Percentiles rank a stretch among this genome's conserved stretches.
Evolutionary conservation across 768 basidiomycete genomes (phyloP).

Genomic region (Hygrophoropsis aurantiaca): DNA sequence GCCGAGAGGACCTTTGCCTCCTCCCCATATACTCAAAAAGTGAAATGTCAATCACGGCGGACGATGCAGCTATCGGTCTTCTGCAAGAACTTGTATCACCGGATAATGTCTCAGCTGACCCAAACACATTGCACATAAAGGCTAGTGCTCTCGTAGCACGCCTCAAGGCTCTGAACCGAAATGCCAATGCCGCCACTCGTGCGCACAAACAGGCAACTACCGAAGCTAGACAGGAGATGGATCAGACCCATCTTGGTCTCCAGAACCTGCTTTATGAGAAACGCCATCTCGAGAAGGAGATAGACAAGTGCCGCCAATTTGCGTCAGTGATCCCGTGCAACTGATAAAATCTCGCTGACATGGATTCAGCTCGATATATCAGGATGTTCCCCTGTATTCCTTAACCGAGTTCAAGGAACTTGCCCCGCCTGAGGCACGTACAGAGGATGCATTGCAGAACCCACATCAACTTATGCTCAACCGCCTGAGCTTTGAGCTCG

Average conservation of each 20-base stretch:
- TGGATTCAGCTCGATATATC: slow-evolving; percentile 72
- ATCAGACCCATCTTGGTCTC: slow-evolving; percentile 80
- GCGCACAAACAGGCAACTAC: slow-evolving; percentile 68
- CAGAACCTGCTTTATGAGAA: slow-evolving; percentile 91
- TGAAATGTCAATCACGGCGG: slow-evolving; percentile 32
- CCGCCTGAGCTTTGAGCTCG: slow-evolving; percentile 82
- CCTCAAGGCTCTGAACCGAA: slow-evolving; percentile 76
- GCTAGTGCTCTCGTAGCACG: slow-evolving; percentile 77
- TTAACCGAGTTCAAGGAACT: slow-evolving; percentile 66
- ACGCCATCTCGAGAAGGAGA: slow-evolving; percentile 86
- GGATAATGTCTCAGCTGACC: slow-evolving; percentile 44
- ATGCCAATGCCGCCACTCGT: slow-evolving; percentile 69
- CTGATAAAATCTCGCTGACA: not conserved
- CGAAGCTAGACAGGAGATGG: slow-evolving; percentile 85
- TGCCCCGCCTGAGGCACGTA: slow-evolving; percentile 68
- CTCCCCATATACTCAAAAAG: too few species aligned
- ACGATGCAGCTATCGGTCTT: slow-evolving; percentile 57
- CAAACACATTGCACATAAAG: slow-evolving; percentile 52
- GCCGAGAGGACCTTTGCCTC: too few species aligned
- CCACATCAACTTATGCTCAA: slow-evolving; percentile 87
- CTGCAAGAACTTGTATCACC: slow-evolving; percentile 64
- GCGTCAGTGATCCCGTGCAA: slow-evolving; percentile 52
- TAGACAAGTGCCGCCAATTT: slow-evolving; percentile 90
- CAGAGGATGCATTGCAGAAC: slow-evolving; percentile 59
- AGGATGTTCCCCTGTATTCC: slow-evolving; percentile 76